phyloP scores from a whole-genome alignment of 2,329 filamentous ascomycete species.

The Colletotrichum tanaceti region DNA sequence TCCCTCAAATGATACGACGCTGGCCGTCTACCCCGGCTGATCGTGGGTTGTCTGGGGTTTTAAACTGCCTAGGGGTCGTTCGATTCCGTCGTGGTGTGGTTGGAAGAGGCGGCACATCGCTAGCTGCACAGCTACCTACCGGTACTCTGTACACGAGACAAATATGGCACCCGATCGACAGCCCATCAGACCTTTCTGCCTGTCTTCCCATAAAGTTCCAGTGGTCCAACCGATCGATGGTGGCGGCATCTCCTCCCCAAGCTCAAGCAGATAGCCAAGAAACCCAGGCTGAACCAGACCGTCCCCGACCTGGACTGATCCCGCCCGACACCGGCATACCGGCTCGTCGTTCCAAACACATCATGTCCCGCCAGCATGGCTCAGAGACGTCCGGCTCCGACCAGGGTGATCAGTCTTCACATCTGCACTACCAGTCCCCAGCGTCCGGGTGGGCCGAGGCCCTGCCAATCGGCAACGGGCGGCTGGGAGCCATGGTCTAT shows the following conservation, averaged over 20 bases:
- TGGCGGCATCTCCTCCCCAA: not conserved
- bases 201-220: not conserved
- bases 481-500: conserved; percentile 53
- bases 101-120: conserved; percentile 16
- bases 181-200: not conserved
- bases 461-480: conserved; percentile 59
- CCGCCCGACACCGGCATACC: conserved; percentile 23
- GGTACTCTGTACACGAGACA: no score
- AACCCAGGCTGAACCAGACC: conserved; percentile 6
- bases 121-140: conserved; percentile 9
- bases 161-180: not conserved
- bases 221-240: not conserved
- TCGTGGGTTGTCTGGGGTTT: conserved; percentile 39
- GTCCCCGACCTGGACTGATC: not conserved
- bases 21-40: conserved; percentile 17
- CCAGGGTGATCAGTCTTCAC: conserved; percentile 21
- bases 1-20: conserved; percentile 37
- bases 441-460: conserved; percentile 48
- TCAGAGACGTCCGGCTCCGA: conserved; percentile 15
- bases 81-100: not conserved
- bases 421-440: conserved; percentile 47
- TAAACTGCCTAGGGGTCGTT: conserved; percentile 19
- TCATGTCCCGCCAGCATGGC: conserved; percentile 18
- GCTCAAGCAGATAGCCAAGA: not conserved
- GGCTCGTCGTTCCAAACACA: conserved; percentile 31